Percentiles rank a stretch among this genome's conserved stretches.
Evolutionary conservation across 495 filamentous ascomycete genomes (phyloP).

Genomic region (Tuber microsphaerosporum): DNA sequence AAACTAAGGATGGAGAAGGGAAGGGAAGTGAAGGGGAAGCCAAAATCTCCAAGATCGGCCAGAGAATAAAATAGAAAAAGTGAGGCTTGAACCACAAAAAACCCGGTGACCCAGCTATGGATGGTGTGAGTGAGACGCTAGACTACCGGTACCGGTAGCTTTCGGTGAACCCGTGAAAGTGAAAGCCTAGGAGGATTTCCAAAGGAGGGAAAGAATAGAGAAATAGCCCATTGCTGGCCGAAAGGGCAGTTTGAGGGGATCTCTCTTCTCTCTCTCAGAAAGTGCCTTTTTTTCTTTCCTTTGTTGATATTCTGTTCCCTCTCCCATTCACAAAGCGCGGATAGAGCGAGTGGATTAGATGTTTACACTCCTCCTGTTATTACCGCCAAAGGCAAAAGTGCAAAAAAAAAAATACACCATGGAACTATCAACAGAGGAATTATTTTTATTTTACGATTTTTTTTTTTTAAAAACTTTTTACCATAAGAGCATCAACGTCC

Average conservation of each 20-base stretch:
- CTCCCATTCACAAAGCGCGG: neutral
- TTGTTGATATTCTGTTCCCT: neutral
- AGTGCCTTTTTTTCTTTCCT: neutral
- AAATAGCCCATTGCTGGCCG: neutral
- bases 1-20: neutral
- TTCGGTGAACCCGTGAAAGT: neutral
- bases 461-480: neutral
- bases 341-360: neutral
- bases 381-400: neutral
- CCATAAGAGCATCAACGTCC: neutral
- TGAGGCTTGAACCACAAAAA: neutral
- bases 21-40: neutral
- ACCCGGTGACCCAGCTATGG: neutral
- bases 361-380: neutral
- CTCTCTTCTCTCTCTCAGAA: neutral
- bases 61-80: neutral
- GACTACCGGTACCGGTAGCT: neutral
- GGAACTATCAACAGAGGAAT: neutral
- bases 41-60: neutral
- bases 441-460: neutral
- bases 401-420: neutral
- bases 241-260: neutral
- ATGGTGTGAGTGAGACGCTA: neutral
- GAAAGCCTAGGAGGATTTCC: neutral
- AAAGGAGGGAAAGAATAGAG: neutral